Base-by-base conservation (phyloP, 169 alveolate genomes). In the Cardiosporidium cionae region DNA sequence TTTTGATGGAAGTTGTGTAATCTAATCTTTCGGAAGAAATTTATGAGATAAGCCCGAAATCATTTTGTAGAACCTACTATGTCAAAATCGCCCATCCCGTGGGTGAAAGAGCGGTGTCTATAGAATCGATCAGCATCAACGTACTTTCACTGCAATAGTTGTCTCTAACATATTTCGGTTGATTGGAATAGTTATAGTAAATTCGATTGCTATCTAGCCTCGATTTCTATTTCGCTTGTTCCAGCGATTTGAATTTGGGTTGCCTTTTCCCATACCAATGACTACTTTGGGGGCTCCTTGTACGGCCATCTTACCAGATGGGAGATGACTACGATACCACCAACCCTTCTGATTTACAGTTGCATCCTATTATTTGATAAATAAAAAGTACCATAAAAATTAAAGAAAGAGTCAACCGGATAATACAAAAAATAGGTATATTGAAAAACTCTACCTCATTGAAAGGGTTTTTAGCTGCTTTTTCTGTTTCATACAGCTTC, bases 231-330 rank as follows among this genome's bases (percentile, higher is more conserved):
- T 69, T 31, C 74, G 76, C 76, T 78, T 72, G 33, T 74, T 78
- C 87, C 87, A 84, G 27, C 90, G 67, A 81, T 84, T 84, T 25
- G 87, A 81, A 64, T 84, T 84, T 16, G 90, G 90, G 53, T 84
- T 84, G 34, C 87, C 90, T 32, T 79, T 77, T 37, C 90, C 90
- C 35, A 81, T 54, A 5, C 90, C 90, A 7, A 84, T 79, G 22
- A 70, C 66, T 54, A 65, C 76, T 22, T 44, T 78, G 65, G 72
- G 90, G 32, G 79, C 81, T 66, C 67, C 32, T 34, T 67, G 54
- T 32, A 66, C 79, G n/a, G 70, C 87, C 22, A 62, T 64, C 34
- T 73, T 76, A 58, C 84, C 84, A 0, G 80, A 52, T 2, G 70
- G 70, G 7, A 76, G 64, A 16, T 32, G 53, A 2, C 68, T 32